Base-by-base conservation (phyloP, 495 filamentous ascomycete genomes). In the Penicillium macrosclerotiorum region DNA sequence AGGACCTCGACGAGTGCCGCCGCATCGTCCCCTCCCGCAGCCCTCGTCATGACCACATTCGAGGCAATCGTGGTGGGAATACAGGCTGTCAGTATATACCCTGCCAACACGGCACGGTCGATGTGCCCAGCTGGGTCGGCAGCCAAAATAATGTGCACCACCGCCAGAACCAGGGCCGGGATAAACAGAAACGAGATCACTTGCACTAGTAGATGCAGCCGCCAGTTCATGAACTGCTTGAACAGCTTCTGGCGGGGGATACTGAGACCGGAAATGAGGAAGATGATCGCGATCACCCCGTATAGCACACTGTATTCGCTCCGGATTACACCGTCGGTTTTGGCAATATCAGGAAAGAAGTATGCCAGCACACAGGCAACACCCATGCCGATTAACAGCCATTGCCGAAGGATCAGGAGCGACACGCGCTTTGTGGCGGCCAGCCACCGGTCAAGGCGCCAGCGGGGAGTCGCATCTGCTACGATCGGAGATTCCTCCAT, bases 61-160 rank as follows among this genome's bases (percentile, higher is more conserved):
- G 75, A 79, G 5, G 77, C 77, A 42, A 80, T 75, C 5, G 76
- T 80, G 5, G 77, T 80, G 8, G 75, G 77, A n/a, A 78, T 77
- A 52, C 75, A 79, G n/a, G 73, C 65, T 9, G 74, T 69, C 19
- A 77, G 67, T 11, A 79, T 67, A 58, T 79, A 78, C 14, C 76
- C 77, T 2, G 76, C 71, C 45, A 80, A 51, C 39, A 80, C 67
- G 37, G 74, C 73, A 7, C 68, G 65, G 40, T 77, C 70, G 45
- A 78, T 71, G 9, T 60, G 58, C 0, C 59, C 66, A 0, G 51
- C 41, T 5, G 63, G 64, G 39, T 75, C 73, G 4, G 69, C 71
- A 13, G 62, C 74, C 14, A 80, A 60, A 33, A 77, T 68, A 32
- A 67, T 62, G 58, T 69, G 69, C 5, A 79, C 62, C 19, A 79